These are phyloP conservation scores for Inonotus hispidus DNA, from an alignment of 1,284 basidiomycete species.

Conservation along the genomic window DNA sequence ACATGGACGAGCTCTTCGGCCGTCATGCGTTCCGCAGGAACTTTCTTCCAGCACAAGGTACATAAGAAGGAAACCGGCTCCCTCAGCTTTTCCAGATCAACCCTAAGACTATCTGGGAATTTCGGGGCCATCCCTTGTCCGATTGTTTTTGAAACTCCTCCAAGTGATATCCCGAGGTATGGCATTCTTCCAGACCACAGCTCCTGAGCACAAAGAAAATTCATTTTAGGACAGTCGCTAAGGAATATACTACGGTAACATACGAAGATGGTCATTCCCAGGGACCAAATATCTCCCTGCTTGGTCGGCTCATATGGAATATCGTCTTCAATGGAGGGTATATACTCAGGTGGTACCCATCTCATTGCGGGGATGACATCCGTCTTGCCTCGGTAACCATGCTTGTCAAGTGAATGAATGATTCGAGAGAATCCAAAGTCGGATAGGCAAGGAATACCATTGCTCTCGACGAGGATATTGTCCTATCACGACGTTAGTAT, in stretches of 20 bases:
- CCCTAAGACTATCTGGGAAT: not conserved
- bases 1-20: not conserved
- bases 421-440: conserved; percentile 7
- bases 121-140: not conserved
- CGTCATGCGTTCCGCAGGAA: not conserved
- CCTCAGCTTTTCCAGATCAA: not conserved
- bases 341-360: conserved; percentile 19
- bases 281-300: conserved; percentile 18
- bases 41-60: not conserved
- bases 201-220: not conserved
- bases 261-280: conserved; percentile 17
- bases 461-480: conserved; percentile 6
- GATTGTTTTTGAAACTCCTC: not conserved
- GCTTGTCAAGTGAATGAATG: not conserved
- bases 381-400: not conserved
- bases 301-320: conserved; percentile 3
- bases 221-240: not conserved
- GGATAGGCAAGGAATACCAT: not conserved
- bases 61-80: not conserved
- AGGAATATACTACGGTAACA: not conserved
- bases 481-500: not conserved
- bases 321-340: not conserved
- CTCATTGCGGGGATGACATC: conserved; percentile 1
- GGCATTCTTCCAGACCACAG: conserved; percentile 2
- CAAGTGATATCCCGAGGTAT: not conserved